Percentiles rank a stretch among this genome's conserved stretches.
Evolutionary conservation across 345 rosid species (phyloP).

Genomic region (Salix suchowensis): DNA sequence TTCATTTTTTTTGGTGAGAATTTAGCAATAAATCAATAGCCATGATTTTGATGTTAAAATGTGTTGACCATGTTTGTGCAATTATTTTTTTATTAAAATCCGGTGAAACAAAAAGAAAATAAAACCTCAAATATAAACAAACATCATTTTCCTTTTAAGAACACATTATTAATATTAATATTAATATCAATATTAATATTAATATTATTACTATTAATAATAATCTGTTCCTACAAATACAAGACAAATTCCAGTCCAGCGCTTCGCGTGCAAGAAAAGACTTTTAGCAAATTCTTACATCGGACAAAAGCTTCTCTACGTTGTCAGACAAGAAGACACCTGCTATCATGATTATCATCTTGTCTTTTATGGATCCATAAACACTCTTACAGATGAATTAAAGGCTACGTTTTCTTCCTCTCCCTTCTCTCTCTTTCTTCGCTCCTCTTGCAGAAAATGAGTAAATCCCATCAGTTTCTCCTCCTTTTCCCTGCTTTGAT

Average conservation of each 20-base stretch:
- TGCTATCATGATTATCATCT: background rate
- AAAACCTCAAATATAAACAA: too few relatives aligned
- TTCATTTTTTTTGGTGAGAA: too few relatives aligned
- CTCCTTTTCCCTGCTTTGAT: conserved; percentile 23
- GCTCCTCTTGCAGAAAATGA: conserved; percentile 10
- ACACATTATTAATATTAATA: too few relatives aligned
- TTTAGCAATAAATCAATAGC: too few relatives aligned
- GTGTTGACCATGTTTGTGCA: too few relatives aligned
- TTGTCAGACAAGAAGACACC: background rate
- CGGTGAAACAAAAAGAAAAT: too few relatives aligned
- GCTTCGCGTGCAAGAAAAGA: background rate
- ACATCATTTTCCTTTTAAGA: too few relatives aligned
- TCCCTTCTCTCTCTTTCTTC: background rate
- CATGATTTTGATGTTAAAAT: too few relatives aligned
- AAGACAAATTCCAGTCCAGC: background rate
- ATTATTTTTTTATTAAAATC: too few relatives aligned
- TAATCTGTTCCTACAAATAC: too few relatives aligned
- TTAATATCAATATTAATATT: too few relatives aligned
- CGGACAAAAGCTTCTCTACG: background rate
- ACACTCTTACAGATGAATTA: background rate
- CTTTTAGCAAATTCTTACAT: background rate
- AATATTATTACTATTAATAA: too few relatives aligned
- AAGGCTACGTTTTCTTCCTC: background rate
- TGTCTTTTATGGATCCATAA: background rate
- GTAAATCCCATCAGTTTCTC: conserved; percentile 6